A percentile compares a stretch with the other conserved stretches of the same genome.
Evolutionary conservation across 371 early-diverging fungal species (phyloP).

Genomic region (Mortierella sp.): DNA sequence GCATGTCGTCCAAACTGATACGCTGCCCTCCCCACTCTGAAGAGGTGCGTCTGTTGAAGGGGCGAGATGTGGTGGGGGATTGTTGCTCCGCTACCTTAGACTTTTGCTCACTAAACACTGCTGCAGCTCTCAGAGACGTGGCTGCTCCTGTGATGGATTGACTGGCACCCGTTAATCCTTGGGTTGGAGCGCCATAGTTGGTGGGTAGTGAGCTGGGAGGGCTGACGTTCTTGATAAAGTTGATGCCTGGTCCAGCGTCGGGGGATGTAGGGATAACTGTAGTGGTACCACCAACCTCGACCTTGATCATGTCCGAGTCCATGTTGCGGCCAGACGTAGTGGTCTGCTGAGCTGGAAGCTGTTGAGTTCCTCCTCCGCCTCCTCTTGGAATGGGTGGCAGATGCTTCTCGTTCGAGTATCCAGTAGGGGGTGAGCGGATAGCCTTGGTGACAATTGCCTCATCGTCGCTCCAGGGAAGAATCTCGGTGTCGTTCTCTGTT

Average conservation of each 20-base stretch:
- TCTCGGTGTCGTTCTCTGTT: slow-evolving; percentile 49
- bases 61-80: not conserved
- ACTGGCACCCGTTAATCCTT: not conserved
- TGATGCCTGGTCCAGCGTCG: slow-evolving; percentile 35
- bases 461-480: slow-evolving; percentile 55
- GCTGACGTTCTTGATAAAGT: slow-evolving; percentile 40
- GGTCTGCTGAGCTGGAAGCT: not conserved
- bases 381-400: slow-evolving; percentile 39
- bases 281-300: slow-evolving; percentile 48
- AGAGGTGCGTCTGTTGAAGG: slow-evolving; percentile 10
- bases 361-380: slow-evolving; percentile 16
- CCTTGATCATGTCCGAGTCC: slow-evolving; percentile 55
- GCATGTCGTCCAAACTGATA: slow-evolving; percentile 51
- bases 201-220: slow-evolving; percentile 24
- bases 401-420: slow-evolving; percentile 42
- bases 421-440: slow-evolving; percentile 48
- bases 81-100: not conserved
- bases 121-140: slow-evolving; percentile 33
- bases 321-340: slow-evolving; percentile 10
- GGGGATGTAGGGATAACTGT: slow-evolving; percentile 35
- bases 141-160: slow-evolving; percentile 45
- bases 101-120: slow-evolving; percentile 22
- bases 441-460: slow-evolving; percentile 56
- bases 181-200: slow-evolving; percentile 11
- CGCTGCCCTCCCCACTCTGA: slow-evolving; percentile 37